These are phyloP conservation scores for Solanum piurae DNA, from an alignment of 257 asterid species.

Conservation along the genomic window DNA sequence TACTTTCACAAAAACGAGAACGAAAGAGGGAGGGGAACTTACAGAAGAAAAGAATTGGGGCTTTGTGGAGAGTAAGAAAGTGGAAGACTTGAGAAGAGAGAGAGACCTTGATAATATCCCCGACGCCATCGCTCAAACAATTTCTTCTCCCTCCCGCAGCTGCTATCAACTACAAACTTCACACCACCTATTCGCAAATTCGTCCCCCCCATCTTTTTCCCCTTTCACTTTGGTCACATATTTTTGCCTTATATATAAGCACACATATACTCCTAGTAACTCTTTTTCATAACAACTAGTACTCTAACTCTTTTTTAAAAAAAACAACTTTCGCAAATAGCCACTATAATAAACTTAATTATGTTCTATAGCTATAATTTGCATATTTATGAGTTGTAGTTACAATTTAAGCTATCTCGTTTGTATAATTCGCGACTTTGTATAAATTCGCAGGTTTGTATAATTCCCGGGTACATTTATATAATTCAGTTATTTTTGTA, in stretches of 20 bases:
- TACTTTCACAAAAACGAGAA: too few relatives aligned
- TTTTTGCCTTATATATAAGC: not conserved
- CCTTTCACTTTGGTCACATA: not conserved
- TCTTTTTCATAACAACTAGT: not conserved
- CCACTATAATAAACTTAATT: too few relatives aligned
- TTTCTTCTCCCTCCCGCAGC: too few relatives aligned
- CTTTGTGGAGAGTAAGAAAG: constrained; percentile 6
- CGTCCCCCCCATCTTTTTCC: not conserved
- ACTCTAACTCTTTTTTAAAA: not conserved
- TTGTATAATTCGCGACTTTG: too few relatives aligned
- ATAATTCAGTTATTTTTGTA: too few relatives aligned
- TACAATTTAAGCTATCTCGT: too few relatives aligned
- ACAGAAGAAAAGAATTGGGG: constrained; percentile 37
- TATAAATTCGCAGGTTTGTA: too few relatives aligned
- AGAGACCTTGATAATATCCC: constrained; percentile 48
- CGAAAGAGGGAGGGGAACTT: constrained; percentile 4
- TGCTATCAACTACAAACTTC: not conserved
- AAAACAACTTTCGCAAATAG: too few relatives aligned
- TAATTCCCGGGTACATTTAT: too few relatives aligned
- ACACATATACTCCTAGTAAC: too few relatives aligned
- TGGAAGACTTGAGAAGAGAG: constrained; percentile 24
- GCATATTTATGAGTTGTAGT: too few relatives aligned
- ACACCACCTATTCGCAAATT: not conserved
- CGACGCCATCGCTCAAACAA: constrained; percentile 35
- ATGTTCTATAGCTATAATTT: too few relatives aligned